Evolutionary conservation across 768 basidiomycete species (phyloP).

Genomic region (Crucibulum laeve): DNA sequence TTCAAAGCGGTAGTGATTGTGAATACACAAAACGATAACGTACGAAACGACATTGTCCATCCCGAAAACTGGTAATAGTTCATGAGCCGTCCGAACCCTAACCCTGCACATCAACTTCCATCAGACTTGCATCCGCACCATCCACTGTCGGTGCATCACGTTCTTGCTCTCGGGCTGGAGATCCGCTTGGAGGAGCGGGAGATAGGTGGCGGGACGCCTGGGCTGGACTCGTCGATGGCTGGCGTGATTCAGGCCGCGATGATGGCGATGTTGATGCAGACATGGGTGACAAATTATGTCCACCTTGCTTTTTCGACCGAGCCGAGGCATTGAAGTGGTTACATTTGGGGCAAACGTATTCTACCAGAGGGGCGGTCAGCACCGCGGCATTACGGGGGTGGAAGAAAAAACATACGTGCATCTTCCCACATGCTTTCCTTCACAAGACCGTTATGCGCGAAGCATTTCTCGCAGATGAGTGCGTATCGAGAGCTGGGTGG

Average conservation of each 20-base stretch:
- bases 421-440: conserved; percentile 79
- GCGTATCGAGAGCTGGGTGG: conserved; percentile 63
- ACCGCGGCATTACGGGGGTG: background rate
- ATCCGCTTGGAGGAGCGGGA: conserved; percentile 3
- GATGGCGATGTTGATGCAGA: conserved; percentile 2
- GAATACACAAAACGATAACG: background rate
- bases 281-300: conserved; percentile 13
- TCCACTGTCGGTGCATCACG: conserved; percentile 18
- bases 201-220: conserved; percentile 5
- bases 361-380: conserved; percentile 28
- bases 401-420: conserved; percentile 55
- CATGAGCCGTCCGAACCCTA: background rate
- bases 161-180: conserved; percentile 6
- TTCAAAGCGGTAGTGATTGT: too few species aligned
- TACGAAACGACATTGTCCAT: background rate
- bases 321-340: conserved; percentile 69
- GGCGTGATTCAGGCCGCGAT: background rate
- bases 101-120: conserved; percentile 25
- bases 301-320: conserved; percentile 25
- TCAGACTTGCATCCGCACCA: conserved; percentile 16
- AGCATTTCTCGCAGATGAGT: conserved; percentile 85
- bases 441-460: conserved; percentile 84
- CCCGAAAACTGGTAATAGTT: too few species aligned
- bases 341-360: conserved; percentile 85
- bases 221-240: conserved; percentile 5